These are phyloP conservation scores for Aspergillus quadricinctus DNA, from an alignment of 2,329 filamentous ascomycete genomes.

Conservation along the genomic window DNA sequence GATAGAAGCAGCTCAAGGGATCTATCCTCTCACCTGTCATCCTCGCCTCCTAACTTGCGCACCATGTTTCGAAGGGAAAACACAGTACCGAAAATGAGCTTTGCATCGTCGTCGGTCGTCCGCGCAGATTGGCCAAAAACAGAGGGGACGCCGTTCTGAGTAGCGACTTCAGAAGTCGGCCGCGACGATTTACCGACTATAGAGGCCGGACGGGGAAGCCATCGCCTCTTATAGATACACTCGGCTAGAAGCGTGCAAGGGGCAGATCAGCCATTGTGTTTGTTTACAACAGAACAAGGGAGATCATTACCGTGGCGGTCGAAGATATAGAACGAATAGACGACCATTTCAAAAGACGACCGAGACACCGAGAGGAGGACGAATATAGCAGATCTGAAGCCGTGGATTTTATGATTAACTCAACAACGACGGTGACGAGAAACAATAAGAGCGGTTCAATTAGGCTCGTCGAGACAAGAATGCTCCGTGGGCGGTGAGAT, in stretches of 20 bases:
- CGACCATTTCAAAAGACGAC: constrained; percentile 62
- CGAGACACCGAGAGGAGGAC: background rate
- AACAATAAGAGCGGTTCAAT: constrained; percentile 2
- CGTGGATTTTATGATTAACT: background rate
- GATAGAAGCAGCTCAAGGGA: background rate
- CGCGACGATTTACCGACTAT: constrained; percentile 45
- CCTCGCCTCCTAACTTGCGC: constrained; percentile 86
- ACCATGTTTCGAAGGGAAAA: constrained; percentile 97
- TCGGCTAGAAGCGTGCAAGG: constrained; percentile 59
- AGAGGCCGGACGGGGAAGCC: constrained; percentile 58
- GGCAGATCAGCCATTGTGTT: constrained; percentile 3
- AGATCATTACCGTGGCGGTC: constrained; percentile 78
- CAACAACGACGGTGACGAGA: background rate
- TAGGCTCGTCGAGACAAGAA: constrained; percentile 8
- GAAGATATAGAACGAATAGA: constrained; percentile 98
- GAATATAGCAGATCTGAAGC: background rate
- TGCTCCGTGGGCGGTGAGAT: constrained; percentile 15
- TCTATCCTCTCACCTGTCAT: constrained; percentile 59
- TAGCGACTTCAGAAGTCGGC: constrained; percentile 46
- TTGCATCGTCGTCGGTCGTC: constrained; percentile 75
- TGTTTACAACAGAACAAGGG: constrained; percentile 2
- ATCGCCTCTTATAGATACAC: constrained; percentile 92
- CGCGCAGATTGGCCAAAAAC: constrained; percentile 39
- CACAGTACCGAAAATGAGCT: constrained; percentile 94
- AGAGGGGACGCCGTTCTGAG: constrained; percentile 36